Percentiles rank a stretch among this genome's conserved stretches.
Conservation (phyloP, 2,329 filamentous ascomycete genomes). For the Neonectria sp. region DNA sequence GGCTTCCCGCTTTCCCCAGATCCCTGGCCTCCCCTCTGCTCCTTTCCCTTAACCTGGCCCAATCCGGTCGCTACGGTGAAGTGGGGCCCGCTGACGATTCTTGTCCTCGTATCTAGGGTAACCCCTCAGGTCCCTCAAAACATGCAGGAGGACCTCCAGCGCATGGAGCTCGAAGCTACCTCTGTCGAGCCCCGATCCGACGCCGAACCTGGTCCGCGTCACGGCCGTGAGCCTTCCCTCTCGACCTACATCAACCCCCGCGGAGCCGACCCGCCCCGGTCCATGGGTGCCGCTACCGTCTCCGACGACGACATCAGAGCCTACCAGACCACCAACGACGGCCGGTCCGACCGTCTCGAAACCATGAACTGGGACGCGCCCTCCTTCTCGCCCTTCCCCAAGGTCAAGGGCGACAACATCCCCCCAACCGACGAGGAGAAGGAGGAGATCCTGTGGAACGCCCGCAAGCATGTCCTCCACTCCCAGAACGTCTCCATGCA, state of each 20-base stretch:
- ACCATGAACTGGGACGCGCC: slow-evolving; percentile 72
- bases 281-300: slow-evolving; percentile 49
- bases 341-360: slow-evolving; percentile 55
- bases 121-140: slow-evolving; percentile 97
- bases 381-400: slow-evolving; percentile 93
- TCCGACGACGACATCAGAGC: slow-evolving; percentile 54
- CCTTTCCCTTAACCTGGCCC: slow-evolving; percentile 42
- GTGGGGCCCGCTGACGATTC: slow-evolving; percentile 58
- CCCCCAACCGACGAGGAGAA: slow-evolving; percentile 95
- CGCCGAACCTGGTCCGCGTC: slow-evolving; percentile 51
- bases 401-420: slow-evolving; percentile 88
- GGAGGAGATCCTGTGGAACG: slow-evolving; percentile 89
- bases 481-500: slow-evolving; percentile 98
- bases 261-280: slow-evolving; percentile 47
- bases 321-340: slow-evolving; percentile 56
- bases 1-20: slow-evolving; percentile 23
- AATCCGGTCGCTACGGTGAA: slow-evolving; percentile 47
- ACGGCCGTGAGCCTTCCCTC: slow-evolving; percentile 61
- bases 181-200: slow-evolving; percentile 56
- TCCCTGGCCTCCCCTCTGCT: slow-evolving; percentile 34
- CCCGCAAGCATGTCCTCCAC: slow-evolving; percentile 86
- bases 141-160: slow-evolving; percentile 94
- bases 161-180: slow-evolving; percentile 87
- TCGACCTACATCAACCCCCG: slow-evolving; percentile 56
- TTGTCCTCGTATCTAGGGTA: slow-evolving; percentile 71